phyloP scores from a whole-genome alignment of 352 stramenopile species.

The Pythium dissimile region DNA sequence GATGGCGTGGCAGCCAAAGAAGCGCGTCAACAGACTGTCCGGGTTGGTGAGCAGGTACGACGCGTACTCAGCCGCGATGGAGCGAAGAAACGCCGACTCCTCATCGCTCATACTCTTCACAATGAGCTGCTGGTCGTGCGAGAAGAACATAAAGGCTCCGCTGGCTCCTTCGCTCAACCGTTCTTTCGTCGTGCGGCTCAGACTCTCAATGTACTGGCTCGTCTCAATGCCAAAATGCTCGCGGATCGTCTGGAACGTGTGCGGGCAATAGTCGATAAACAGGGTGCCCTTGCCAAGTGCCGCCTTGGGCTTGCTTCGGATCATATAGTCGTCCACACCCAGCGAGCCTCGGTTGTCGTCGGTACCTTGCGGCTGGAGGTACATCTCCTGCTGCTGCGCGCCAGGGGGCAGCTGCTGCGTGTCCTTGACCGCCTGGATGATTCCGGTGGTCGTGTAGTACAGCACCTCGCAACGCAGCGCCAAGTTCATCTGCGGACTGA shows the following conservation, averaged over 20 bases:
- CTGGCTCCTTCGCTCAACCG: constrained; percentile 83
- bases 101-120: constrained; percentile 90
- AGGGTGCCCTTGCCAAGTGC: constrained; percentile 74
- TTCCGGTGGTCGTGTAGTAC: constrained; percentile 86
- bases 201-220: constrained; percentile 78
- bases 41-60: constrained; percentile 81
- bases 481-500: constrained; percentile 85
- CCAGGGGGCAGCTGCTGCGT: constrained; percentile 62
- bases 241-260: constrained; percentile 84
- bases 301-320: constrained; percentile 69
- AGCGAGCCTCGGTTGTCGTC: constrained; percentile 75
- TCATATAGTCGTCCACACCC: constrained; percentile 83
- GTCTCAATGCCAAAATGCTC: constrained; percentile 83
- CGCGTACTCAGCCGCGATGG: constrained; percentile 76
- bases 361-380: constrained; percentile 70
- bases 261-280: constrained; percentile 85
- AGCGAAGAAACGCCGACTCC: constrained; percentile 76
- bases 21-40: constrained; percentile 76
- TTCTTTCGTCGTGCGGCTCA: constrained; percentile 84
- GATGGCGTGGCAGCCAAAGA: constrained; percentile 85
- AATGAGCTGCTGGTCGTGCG: constrained; percentile 83
- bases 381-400: constrained; percentile 74
- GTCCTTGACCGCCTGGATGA: constrained; percentile 82
- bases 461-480: constrained; percentile 81
- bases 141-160: constrained; percentile 90